Evolutionary conservation across 2,329 filamentous ascomycete genomes (phyloP).

Genomic region (Plectosphaerella sp.): DNA sequence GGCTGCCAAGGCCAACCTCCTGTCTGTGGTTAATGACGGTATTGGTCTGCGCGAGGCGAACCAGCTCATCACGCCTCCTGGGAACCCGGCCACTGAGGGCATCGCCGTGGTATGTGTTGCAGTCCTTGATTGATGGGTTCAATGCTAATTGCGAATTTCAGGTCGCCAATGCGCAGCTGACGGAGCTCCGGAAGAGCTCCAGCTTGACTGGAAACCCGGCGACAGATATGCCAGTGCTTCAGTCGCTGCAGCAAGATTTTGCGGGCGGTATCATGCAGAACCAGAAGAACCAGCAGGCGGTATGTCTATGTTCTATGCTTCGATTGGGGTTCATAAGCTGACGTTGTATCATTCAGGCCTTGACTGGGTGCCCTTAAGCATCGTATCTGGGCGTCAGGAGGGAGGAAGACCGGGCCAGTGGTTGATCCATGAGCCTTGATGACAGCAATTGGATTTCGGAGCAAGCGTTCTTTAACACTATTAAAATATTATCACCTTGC

Average conservation of each 20-base stretch:
- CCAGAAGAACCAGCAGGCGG: conserved; percentile 9
- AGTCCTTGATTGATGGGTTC: background rate
- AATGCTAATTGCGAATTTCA: background rate
- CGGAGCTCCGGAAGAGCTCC: conserved; percentile 8
- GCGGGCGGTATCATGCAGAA: conserved; percentile 11
- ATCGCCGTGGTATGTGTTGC: conserved; percentile 6
- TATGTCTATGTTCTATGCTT: background rate
- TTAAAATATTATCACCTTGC: too few species aligned
- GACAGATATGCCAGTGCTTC: conserved; percentile 4
- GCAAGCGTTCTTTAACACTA: too few species aligned
- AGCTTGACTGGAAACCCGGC: conserved; percentile 8
- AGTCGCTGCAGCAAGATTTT: conserved; percentile 9
- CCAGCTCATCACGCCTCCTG: conserved; percentile 8
- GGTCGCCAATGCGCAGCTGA: conserved; percentile 10
- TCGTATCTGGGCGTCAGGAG: too few species aligned
- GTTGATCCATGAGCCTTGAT: too few species aligned
- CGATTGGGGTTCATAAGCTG: too few species aligned
- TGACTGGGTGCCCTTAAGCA: too few species aligned
- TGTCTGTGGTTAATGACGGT: conserved; percentile 10
- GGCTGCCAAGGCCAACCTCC: conserved; percentile 11
- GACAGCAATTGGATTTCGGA: too few species aligned
- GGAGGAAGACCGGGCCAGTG: too few species aligned
- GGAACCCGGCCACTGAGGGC: conserved; percentile 5
- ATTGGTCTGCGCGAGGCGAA: conserved; percentile 10
- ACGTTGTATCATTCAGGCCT: too few species aligned